A percentile compares a stretch with the other conserved stretches of the same genome.
phyloP scores from a whole-genome alignment of 805 yeast genomes.

The Wickerhamomyces kurtzmanii region DNA sequence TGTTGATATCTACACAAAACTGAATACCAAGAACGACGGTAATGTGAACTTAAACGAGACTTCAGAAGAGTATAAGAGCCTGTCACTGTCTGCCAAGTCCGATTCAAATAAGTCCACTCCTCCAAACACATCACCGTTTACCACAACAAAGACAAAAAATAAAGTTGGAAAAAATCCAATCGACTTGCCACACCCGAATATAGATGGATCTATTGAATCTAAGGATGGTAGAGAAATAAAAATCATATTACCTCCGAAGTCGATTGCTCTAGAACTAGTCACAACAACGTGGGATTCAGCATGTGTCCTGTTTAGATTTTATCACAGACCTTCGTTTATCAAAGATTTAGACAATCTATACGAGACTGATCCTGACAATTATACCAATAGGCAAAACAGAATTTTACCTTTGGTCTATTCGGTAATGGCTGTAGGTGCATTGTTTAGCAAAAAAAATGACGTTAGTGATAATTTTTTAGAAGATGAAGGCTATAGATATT shows the following conservation, averaged over 20 bases:
- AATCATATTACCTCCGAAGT: conserved; percentile 66
- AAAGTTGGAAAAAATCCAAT: conserved; percentile 8
- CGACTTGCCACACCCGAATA: conserved; percentile 17
- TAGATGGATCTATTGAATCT: conserved; percentile 29
- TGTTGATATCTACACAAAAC: conserved; percentile 7
- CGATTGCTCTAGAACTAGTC: conserved; percentile 59
- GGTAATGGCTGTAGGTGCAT: conserved; percentile 82
- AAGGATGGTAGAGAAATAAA: conserved; percentile 37
- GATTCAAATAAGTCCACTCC: conserved; percentile 6
- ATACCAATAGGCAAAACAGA: conserved; percentile 62
- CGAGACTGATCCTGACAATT: conserved; percentile 60
- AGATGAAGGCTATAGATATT: conserved; percentile 75
- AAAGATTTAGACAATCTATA: conserved; percentile 68
- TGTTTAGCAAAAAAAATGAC: conserved; percentile 39
- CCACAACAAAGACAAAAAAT: conserved; percentile 1
- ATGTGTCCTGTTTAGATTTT: conserved; percentile 76
- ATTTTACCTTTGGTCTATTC: conserved; percentile 77
- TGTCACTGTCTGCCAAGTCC: conserved; percentile 6
- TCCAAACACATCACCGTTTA: not conserved
- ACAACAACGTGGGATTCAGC: conserved; percentile 79
- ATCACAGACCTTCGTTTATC: conserved; percentile 75
- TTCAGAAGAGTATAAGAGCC: conserved; percentile 4
- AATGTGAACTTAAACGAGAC: conserved; percentile 4
- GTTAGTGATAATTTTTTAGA: conserved; percentile 29
- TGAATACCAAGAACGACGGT: conserved; percentile 1